Base-by-base conservation (phyloP, 176 grass and related monocot genomes). In the Chrysopogon serrulatus region DNA sequence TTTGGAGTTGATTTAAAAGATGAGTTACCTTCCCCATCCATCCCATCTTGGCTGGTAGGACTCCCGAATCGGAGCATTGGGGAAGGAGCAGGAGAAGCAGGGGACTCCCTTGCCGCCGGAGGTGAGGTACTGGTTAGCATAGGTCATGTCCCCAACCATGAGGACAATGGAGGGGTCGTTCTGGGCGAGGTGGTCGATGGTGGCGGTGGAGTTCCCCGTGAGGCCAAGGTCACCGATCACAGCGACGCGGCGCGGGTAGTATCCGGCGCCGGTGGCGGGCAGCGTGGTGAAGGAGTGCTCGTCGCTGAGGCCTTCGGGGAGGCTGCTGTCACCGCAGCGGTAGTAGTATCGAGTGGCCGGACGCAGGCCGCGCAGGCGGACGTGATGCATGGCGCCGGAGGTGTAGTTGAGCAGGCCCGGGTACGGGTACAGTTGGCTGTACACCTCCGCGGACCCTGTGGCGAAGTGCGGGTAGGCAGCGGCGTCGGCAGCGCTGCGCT, bases 391-490 rank as follows among this genome's bases (percentile, higher is more conserved):
- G 72, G 85, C 83, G 61, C 83, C 93, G 0, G 93, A 95, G 42
- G 91, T 98, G 84, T 98, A 98, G 84, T 98, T 98, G 62, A 91
- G 83, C 70, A 98, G 85, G 53, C 91, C 93, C 5, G 87, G 39
- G 72, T 88, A 95, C 5, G 96, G 96, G 86, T 95, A 98, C n/a
- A 95, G 76, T 83, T 98, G 96, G 83, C 91, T 95, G 85, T 95
- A 98, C 40, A 95, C 88, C 73, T 89, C 85, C 30, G 96, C 82
- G 64, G 69, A 80, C 34, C 92, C 96, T 15, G 42, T 88, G 48
- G 71, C 69, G 7, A 89, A 71, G 37, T 79, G 80, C 2, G 44
- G 61, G 87, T 90, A 90, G 14, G 74, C 68, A 49, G 13, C 5
- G 6, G n/a, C 27, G 30, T 1, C 36, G 56, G 21, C 15, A 30